Conservation (phyloP, 2,329 filamentous ascomycete genomes). For the Microcyclosporella mali region DNA sequence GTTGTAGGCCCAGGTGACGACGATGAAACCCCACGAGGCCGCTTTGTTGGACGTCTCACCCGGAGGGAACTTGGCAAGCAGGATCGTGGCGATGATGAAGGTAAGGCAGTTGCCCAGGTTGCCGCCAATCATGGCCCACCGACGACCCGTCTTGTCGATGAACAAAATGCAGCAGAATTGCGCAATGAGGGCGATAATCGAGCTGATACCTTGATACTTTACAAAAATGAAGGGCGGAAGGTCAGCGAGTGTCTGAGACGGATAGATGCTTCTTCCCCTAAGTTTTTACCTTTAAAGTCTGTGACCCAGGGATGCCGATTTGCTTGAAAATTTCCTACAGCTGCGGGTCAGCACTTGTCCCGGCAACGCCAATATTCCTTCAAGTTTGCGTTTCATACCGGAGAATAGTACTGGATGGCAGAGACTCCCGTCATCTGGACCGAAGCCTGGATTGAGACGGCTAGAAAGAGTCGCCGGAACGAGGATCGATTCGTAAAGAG, state of each 20-base stretch:
- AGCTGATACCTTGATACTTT: constrained; percentile 70
- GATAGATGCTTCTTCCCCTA: too few relatives aligned
- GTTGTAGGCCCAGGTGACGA: constrained; percentile 73
- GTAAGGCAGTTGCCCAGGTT: constrained; percentile 66
- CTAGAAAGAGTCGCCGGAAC: constrained; percentile 66
- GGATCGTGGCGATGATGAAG: constrained; percentile 61
- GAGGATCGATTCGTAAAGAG: constrained; percentile 60
- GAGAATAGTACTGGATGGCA: constrained; percentile 67
- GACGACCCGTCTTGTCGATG: constrained; percentile 64
- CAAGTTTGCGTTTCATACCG: not conserved
- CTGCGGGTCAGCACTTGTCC: too few relatives aligned
- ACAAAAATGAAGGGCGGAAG: too few relatives aligned
- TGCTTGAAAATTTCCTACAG: constrained; percentile 52
- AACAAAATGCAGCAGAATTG: constrained; percentile 62
- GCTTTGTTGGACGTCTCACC: constrained; percentile 43
- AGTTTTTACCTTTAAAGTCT: too few relatives aligned
- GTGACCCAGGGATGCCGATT: constrained; percentile 63
- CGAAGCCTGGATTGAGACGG: constrained; percentile 61
- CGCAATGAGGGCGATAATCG: constrained; percentile 61
- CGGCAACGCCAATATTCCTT: not conserved
- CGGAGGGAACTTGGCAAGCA: constrained; percentile 58
- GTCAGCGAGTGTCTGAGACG: too few relatives aligned
- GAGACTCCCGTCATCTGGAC: constrained; percentile 72
- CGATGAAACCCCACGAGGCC: constrained; percentile 69
- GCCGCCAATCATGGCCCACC: constrained; percentile 65